These are phyloP conservation scores for Zopfia rhizophila DNA, from an alignment of 2,329 filamentous ascomycete genomes.

Conservation along the genomic window DNA sequence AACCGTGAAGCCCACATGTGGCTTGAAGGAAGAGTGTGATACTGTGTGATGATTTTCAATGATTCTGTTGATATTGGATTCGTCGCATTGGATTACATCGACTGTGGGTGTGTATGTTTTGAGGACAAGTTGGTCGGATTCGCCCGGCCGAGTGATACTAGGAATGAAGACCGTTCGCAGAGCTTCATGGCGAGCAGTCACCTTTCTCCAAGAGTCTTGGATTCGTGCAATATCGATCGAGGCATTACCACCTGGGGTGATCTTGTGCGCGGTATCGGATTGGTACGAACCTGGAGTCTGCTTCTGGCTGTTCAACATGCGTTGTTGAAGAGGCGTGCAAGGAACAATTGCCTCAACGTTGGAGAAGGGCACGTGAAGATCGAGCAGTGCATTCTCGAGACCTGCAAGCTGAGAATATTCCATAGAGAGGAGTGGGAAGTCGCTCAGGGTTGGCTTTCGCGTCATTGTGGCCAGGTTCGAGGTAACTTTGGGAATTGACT, in stretches of 20 bases:
- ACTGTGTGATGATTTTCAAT: constrained; percentile 16
- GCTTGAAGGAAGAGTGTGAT: constrained; percentile 9
- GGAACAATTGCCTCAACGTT: constrained; percentile 70
- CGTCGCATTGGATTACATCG: constrained; percentile 10
- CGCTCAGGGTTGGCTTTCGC: constrained; percentile 47
- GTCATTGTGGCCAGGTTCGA: constrained; percentile 28
- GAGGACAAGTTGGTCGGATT: constrained; percentile 25
- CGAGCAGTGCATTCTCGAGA: constrained; percentile 32
- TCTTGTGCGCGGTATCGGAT: constrained; percentile 18
- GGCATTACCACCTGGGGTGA: constrained; percentile 8
- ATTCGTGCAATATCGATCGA: constrained; percentile 13
- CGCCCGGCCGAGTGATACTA: constrained; percentile 11
- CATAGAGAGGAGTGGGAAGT: constrained; percentile 55
- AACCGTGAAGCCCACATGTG: constrained; percentile 51
- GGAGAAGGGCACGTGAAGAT: constrained; percentile 23
- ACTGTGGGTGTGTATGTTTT: constrained; percentile 10
- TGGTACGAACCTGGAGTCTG: constrained; percentile 17
- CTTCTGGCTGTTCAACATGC: constrained; percentile 65
- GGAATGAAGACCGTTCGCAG: constrained; percentile 31
- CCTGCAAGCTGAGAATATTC: constrained; percentile 42
- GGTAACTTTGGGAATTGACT: constrained; percentile 17
- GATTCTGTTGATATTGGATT: constrained; percentile 7
- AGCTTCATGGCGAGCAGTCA: constrained; percentile 25
- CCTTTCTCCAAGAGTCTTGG: constrained; percentile 24
- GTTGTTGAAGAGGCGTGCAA: constrained; percentile 79